Base-by-base conservation (phyloP, 441 rosid species). In the Metrosideros polymorpha region DNA sequence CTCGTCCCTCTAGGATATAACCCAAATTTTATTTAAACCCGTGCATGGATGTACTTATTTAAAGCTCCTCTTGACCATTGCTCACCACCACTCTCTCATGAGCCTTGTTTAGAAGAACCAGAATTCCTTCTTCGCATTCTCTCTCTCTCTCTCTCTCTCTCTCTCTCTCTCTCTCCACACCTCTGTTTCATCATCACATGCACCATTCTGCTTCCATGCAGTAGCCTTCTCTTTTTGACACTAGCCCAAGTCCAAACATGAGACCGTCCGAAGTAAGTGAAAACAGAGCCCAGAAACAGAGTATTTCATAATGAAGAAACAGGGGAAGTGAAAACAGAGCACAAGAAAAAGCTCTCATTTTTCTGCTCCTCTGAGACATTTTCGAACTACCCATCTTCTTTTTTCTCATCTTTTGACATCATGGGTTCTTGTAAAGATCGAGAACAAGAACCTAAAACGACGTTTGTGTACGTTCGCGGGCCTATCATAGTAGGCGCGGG, bases 401-500 rank as follows among this genome's bases (percentile, higher is more conserved):
- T 30, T 85, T 88, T 87, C 90, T 85, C 88, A 89, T 87, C 85
- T 59, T 86, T 88, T 55, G 84, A 22, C 89, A 57, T 61, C 85
- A 93, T 93, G 95, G 90, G 84, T 89, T 87, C 91, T 86, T 87
- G 86, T 50, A 82, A 90, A 47, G 75, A 86, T 30, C 90, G 86
- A 87, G 87, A 85, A 76, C 54, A 56, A 47, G 32, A 9, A 9
- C 49, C 39, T 43, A 12, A 86, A 79, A 76, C 79, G 1, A 83
- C 47, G 84, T 51, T 84, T 27, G 84, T 88, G 84, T 25, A 32
- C 82, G 90, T 94, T 76, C 66, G 87, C 12, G 95, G 96, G 13
- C 97, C 98, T 49, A 92, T 97, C 85, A 94, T 97, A 22, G 90
- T 97, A 57, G 99, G 99, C 14, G 99, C 99, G 4, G 99, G 99